Conservation (phyloP, 371 early-diverging fungal species). For the Encephalitozoon hellem region DNA sequence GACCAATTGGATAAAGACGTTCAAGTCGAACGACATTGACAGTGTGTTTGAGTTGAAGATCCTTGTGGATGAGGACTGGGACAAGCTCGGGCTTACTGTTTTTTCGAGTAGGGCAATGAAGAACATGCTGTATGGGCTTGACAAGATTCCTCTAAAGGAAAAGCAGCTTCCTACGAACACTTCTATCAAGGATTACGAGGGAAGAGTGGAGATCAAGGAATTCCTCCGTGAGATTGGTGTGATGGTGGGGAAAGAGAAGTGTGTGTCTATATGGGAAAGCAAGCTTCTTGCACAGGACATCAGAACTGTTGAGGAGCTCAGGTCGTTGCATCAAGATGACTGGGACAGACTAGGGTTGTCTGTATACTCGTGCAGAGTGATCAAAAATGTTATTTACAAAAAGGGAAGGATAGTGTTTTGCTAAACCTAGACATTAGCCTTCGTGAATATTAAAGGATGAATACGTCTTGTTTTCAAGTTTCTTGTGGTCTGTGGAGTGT, state of each 20-base stretch:
- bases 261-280: slow-evolving; percentile 51
- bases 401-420: slow-evolving; percentile 40
- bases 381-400: slow-evolving; percentile 57
- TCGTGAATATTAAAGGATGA: background rate
- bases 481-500: background rate
- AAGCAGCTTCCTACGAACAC: slow-evolving; percentile 50
- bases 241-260: slow-evolving; percentile 39
- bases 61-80: slow-evolving; percentile 60
- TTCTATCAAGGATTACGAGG: slow-evolving; percentile 49
- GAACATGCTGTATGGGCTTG: slow-evolving; percentile 57
- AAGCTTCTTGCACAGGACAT: slow-evolving; percentile 58
- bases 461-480: background rate
- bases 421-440: background rate
- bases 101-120: slow-evolving; percentile 74
- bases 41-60: slow-evolving; percentile 68
- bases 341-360: slow-evolving; percentile 58
- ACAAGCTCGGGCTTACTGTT: slow-evolving; percentile 67
- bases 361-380: slow-evolving; percentile 55
- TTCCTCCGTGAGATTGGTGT: slow-evolving; percentile 47
- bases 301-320: slow-evolving; percentile 59
- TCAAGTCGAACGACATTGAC: slow-evolving; percentile 72
- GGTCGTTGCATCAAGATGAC: slow-evolving; percentile 55
- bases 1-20: slow-evolving; percentile 62
- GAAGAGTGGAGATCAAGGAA: slow-evolving; percentile 47
- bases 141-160: slow-evolving; percentile 65